Base-by-base conservation (phyloP, 495 filamentous ascomycete species). In the Aspergillus heteromorphus region DNA sequence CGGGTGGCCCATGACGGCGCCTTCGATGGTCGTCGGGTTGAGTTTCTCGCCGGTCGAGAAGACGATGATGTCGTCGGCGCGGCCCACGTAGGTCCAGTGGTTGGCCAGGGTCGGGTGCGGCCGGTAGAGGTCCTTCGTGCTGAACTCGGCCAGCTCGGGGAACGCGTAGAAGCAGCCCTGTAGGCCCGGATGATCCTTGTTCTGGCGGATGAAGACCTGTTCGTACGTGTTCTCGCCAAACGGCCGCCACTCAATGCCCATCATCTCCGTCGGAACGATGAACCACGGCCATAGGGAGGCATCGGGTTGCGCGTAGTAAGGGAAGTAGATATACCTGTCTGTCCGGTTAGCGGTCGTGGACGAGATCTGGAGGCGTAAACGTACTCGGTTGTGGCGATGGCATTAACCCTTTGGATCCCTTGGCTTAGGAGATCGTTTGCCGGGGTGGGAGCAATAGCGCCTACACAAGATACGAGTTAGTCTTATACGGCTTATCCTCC, bases 11-110 rank as follows among this genome's bases (percentile, higher is more conserved):
- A 56, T 52, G 11, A 87, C 55, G 5, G 60, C 66, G 6, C 62
- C 54, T 55, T 87, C 83, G 6, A 83, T 73, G 4, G 65, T 65
- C 7, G 79, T 64, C 1, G 83, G 82, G 56, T 84, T 82, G 6
- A 83, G 60, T 63, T 84, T 87, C 65, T 84, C 80, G 21, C 79
- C 83, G 61, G 77, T 84, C 6, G 73, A 76, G 56, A 85, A 76
- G n/a, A 84, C 79, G 43, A 87, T 78, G 53, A 85, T 69, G 61
- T 83, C 82, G 48, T 61, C 58, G 0, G 36, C 56, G 82, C 83
- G 50, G 57, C 49, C 45, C 11, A 42, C 23, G 41, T 54, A 61
- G 17, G 45, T 42, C 45, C 49, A 57, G 4, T 40, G 47, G 4
- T 52, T 40, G 13, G 50, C 10, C 0, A 48, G 49, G 0, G 31